Evolutionary conservation across 192 early-diverging fungal species (phyloP), one percentile per base, ranked within the genome.

Genomic region (Phycomyces nitens): DNA sequence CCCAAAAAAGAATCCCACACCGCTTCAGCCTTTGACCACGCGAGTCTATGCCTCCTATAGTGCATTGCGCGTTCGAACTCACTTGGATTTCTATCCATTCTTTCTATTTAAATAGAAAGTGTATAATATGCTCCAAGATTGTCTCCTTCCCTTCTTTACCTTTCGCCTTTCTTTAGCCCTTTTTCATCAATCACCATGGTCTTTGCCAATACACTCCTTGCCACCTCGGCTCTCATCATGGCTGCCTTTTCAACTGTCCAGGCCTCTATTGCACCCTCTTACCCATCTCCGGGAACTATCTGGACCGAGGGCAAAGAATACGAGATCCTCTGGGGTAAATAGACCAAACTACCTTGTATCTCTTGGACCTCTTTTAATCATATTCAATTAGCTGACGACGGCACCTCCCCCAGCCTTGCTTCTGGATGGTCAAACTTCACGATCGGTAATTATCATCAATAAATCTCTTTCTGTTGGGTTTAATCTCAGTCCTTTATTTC

Each of bases 271-370:
- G 66, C 72, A 53, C 72, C 72, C n/a, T 60, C 47, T 21, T 51
- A 62, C 20, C 72, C 72, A 20, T 54, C 56, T 39, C 72, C 72
- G 42, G 66, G 66, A 21, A 74, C 72, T 10, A 40, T 65, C 40
- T 74, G 72, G 72, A 64, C 54, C 18, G 38, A 40, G 22, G 66
- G 66, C 11, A 47, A 64, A 57, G 47, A 57, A 42, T 58, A 64
- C 41, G 21, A 51, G 21, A 74, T 74, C 24, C 42, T 42, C 5
- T 74, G 72, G 72, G 41, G 72, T 68, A 74, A 65, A 43, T 53
- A 0, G 3, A 6, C 20, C 8, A 54, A 34, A n/a, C n/a, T n/a
- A n/a, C n/a, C n/a, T n/a, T n/a, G n/a, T n/a, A n/a, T n/a, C n/a
- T n/a, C n/a, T n/a, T n/a, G n/a, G n/a, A n/a, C n/a, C n/a, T n/a